Base-by-base conservation (phyloP, 768 basidiomycete genomes). In the Leccinum subgranulosum region DNA sequence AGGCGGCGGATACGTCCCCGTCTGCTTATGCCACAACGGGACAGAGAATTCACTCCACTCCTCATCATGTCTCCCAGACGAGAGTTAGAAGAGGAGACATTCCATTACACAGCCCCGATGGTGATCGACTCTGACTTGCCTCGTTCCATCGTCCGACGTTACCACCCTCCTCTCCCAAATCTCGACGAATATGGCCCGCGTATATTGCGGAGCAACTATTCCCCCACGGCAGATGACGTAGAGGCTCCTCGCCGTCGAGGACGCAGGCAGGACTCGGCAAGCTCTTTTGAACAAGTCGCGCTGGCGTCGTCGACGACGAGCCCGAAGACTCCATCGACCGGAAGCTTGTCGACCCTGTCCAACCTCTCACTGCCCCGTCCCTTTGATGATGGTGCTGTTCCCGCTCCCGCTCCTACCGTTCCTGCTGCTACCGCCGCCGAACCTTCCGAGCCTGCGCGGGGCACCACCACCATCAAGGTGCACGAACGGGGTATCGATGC, bases 31-130 rank as follows among this genome's bases (percentile, higher is more conserved):
- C 29, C 6, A 8, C 58, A 28, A 39, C 54, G 41, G 29, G 64
- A 56, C 33, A 14, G 53, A n/a, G 59, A 61, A 46, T 68, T 70
- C 11, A 43, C 69, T 11, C 66, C 69, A 29, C 66, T 70, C 48
- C 61, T 69, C 39, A 21, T 60, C 3, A 57, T 64, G 46, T 56
- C 69, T 31, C 64, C 61, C 3, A 28, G 23, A 6, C 49, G n/a
- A 11, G 52, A 51, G 17, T 52, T 14, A 31, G 56, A 56, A 21
- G 54, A 54, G 19, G 60, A 53, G 21, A 59, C 31, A 14, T 31
- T 46, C n/a, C 45, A 31, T 51, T 55, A 48, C 45, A 23, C 23
- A 23, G 5, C 52, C 15, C 23, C 28, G 53, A 29, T 28, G 33
- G 17, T 10, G 34, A 47, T 19, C 4, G 21, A 31, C 25, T 10